Base-by-base conservation (phyloP, 106 monocot genomes). In the Phalaenopsis equestris region DNA sequence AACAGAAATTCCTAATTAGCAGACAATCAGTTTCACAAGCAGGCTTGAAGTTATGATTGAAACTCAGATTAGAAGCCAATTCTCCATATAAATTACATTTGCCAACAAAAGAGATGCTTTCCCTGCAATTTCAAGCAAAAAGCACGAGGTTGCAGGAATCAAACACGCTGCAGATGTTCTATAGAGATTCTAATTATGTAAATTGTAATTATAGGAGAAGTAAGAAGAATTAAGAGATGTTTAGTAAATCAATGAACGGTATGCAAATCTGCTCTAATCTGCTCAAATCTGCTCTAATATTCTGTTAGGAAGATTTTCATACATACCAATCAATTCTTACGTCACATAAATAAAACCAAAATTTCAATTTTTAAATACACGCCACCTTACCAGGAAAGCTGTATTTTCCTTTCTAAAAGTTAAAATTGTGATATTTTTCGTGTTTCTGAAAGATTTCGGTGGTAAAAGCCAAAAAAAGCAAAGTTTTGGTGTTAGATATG, bases 1-100 rank as follows among this genome's bases (percentile, higher is more conserved):
- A 19, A 18, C 93, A 94, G 18, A 91, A 83, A 68, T 45, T 72
- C 75, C 89, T 86, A 55, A 91, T 83, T 15, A 87, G 75, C 24
- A 83, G 81, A 84, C 46, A 77, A 78, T 84, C 80, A 76, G 52
- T 64, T 3, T 79, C 64, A 75, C 75, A 80, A 57, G 79, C 75
- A 80, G 39, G 42, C 41, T 49, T 80, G 52, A 37, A 79, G 77
- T 41, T 72, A 58, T 72, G 52, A 39, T 65, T 78, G 68, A 58
- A 79, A 85, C 76, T 81, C 41, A 79, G 41, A 30, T 80, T 9
- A 73, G 46, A 81, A 64, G 56, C 48, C 74, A 80, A 65, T 49
- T 79, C 82, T 55, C 81, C 56, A 58, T 73, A 52, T 41, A 90
- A 83, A 77, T 84, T 85, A 82, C 79, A 57, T 79, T 39, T 85